Evolutionary conservation across 768 basidiomycete genomes (phyloP).

Genomic region (Kondoa subrosea): DNA sequence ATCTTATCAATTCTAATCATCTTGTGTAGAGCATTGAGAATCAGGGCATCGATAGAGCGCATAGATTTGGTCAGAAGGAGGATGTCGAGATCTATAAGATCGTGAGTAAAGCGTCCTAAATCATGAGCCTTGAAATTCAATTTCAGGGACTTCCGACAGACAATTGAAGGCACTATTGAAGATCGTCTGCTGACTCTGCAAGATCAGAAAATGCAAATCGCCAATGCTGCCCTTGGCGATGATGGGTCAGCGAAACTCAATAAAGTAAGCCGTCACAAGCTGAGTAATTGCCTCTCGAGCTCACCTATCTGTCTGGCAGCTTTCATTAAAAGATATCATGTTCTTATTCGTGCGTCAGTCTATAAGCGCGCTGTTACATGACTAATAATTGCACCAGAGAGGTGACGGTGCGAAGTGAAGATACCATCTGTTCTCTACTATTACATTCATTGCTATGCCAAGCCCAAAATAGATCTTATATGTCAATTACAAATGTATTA

Average conservation of each 20-base stretch:
- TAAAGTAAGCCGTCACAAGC: background rate
- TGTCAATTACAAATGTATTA: too few relatives aligned
- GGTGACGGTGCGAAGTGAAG: background rate
- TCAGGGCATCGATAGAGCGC: constrained; percentile 28
- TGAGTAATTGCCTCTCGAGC: background rate
- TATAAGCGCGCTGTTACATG: background rate
- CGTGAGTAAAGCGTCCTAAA: too few relatives aligned
- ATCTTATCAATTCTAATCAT: too few relatives aligned
- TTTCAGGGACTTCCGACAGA: constrained; percentile 5
- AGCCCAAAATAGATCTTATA: too few relatives aligned
- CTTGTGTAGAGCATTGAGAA: too few relatives aligned
- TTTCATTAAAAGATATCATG: background rate
- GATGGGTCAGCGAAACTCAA: constrained; percentile 5
- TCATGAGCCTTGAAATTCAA: too few relatives aligned
- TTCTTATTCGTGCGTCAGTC: background rate
- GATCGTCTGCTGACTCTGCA: constrained; percentile 15
- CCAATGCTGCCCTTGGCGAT: constrained; percentile 15
- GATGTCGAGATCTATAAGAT: constrained; percentile 40
- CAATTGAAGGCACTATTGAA: constrained; percentile 42
- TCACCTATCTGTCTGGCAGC: background rate
- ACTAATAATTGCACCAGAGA: background rate
- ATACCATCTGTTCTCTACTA: too few relatives aligned
- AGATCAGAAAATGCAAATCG: constrained; percentile 14
- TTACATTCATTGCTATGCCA: too few relatives aligned
- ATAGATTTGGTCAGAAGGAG: constrained; percentile 34